Percentiles rank a stretch among this genome's conserved stretches.
phyloP scores from a whole-genome alignment of 495 filamentous ascomycete species.

The Penicillium pulvis region DNA sequence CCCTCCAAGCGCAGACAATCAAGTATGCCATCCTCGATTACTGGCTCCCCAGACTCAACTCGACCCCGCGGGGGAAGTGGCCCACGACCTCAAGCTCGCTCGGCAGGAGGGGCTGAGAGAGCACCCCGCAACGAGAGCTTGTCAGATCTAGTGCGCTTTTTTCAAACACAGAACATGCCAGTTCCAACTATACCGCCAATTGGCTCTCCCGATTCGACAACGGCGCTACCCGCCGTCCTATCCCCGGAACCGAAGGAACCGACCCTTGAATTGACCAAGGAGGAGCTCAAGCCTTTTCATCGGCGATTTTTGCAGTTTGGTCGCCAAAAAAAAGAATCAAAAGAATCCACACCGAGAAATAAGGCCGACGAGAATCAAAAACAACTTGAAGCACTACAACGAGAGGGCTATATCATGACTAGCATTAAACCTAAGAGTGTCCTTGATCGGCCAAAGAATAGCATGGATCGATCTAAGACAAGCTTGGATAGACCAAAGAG shows the following conservation, averaged over 20 bases:
- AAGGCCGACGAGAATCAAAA: constrained; percentile 35
- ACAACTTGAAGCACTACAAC: constrained; percentile 39
- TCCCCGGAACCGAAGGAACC: constrained; percentile 15
- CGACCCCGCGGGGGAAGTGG: constrained; percentile 10
- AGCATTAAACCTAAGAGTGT: constrained; percentile 11
- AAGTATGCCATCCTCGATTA: constrained; percentile 34
- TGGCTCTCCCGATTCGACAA: constrained; percentile 23
- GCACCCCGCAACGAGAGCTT: constrained; percentile 36
- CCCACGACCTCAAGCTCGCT: constrained; percentile 28
- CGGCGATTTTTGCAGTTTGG: constrained; percentile 43
- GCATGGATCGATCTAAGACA: constrained; percentile 20
- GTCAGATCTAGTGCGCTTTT: constrained; percentile 41
- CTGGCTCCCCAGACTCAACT: constrained; percentile 13
- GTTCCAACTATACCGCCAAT: constrained; percentile 9
- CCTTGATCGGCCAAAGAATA: constrained; percentile 19
- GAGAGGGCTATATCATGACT: constrained; percentile 38
- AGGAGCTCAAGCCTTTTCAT: constrained; percentile 39
- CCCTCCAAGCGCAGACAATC: constrained; percentile 27
- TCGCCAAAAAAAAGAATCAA: constrained; percentile 40
- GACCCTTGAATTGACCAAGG: constrained; percentile 10
- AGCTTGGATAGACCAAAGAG: constrained; percentile 21
- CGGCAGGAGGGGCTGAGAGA: constrained; percentile 27
- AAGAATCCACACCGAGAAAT: constrained; percentile 25
- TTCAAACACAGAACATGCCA: constrained; percentile 36
- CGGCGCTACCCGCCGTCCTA: constrained; percentile 22